Conservation (phyloP, 345 rosid genomes). For the Gossypium australe region DNA sequence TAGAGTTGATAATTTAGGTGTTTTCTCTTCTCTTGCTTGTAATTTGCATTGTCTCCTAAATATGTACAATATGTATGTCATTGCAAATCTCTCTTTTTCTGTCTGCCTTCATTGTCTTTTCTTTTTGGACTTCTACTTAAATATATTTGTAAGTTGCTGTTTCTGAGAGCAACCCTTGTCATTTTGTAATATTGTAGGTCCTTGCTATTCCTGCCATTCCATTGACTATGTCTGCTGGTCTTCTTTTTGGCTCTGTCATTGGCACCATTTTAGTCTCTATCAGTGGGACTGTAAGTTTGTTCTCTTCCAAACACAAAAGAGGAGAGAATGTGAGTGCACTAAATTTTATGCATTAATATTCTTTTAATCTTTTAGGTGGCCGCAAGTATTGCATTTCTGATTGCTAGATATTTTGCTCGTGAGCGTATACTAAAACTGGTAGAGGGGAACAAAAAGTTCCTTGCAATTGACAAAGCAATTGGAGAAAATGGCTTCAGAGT, state of each 20-base stretch:
- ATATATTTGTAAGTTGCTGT: not conserved
- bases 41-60: not conserved
- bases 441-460: constrained; percentile 90
- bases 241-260: constrained; percentile 78
- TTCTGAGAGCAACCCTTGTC: constrained; percentile 11
- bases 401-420: constrained; percentile 97
- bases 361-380: constrained; percentile 55
- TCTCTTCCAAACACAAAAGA: not conserved
- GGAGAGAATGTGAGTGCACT: constrained; percentile 1
- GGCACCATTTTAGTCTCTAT: constrained; percentile 97
- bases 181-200: constrained; percentile 38
- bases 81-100: not conserved
- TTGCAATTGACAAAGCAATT: constrained; percentile 94
- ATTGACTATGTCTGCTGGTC: constrained; percentile 97
- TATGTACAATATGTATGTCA: not conserved
- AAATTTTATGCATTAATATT: constrained; percentile 14
- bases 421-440: constrained; percentile 91
- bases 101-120: not conserved
- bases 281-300: constrained; percentile 82
- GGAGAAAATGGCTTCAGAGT: constrained; percentile 94
- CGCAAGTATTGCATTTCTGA: constrained; percentile 85
- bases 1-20: not conserved
- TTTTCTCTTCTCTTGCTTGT: not conserved
- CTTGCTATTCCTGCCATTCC: constrained; percentile 97
- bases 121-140: not conserved